Evolutionary conservation across 2,329 filamentous ascomycete species (phyloP).

Genomic region (Microascus cirrosus): DNA sequence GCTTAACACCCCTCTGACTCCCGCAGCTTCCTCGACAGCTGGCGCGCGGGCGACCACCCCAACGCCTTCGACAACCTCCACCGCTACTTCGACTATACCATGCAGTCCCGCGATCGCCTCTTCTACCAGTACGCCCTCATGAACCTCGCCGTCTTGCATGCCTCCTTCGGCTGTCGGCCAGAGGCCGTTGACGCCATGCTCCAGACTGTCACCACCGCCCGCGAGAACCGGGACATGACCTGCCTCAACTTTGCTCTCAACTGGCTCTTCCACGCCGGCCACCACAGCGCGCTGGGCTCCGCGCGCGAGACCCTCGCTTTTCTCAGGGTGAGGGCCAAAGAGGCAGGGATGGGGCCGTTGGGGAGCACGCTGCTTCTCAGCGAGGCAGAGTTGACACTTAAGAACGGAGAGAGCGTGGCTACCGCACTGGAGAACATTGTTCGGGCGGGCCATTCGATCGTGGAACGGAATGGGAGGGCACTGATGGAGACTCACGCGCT

Average conservation of each 20-base stretch:
- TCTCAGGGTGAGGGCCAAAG: constrained; percentile 74
- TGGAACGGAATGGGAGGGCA: constrained; percentile 62
- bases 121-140: constrained; percentile 94
- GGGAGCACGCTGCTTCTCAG: constrained; percentile 75
- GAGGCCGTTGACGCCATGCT: constrained; percentile 92
- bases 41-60: constrained; percentile 82
- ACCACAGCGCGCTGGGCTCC: constrained; percentile 68
- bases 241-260: constrained; percentile 93
- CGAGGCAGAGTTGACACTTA: constrained; percentile 71
- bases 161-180: constrained; percentile 83
- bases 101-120: constrained; percentile 70
- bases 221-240: constrained; percentile 83
- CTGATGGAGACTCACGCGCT: constrained; percentile 66
- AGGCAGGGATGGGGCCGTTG: constrained; percentile 75
- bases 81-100: constrained; percentile 93
- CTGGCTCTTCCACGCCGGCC: constrained; percentile 93
- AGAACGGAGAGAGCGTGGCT: constrained; percentile 54
- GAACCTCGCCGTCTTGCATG: constrained; percentile 85
- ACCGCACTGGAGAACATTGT: constrained; percentile 65
- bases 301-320: constrained; percentile 76
- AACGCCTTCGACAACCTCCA: constrained; percentile 86
- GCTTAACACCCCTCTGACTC: too few relatives aligned
- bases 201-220: constrained; percentile 86
- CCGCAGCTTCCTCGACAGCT: constrained; percentile 74
- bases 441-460: constrained; percentile 71